Percentiles rank a stretch among this genome's conserved stretches.
Conservation (phyloP, 345 rosid genomes). For the Corymbia maculata region DNA sequence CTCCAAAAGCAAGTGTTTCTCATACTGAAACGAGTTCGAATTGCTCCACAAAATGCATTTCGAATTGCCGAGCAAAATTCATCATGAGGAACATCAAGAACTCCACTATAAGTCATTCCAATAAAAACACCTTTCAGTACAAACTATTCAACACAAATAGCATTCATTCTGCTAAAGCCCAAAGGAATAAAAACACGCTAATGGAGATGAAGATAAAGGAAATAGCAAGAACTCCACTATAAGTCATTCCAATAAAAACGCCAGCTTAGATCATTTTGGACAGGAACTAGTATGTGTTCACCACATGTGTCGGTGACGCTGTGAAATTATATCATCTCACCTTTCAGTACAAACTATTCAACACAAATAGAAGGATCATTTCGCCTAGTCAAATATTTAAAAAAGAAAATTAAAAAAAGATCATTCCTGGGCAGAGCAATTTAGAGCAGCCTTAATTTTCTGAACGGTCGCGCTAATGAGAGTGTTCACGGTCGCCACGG, state of each 20-base stretch:
- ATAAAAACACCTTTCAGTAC: too few species aligned
- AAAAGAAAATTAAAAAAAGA: too few species aligned
- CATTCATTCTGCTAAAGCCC: background rate
- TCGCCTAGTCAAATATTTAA: background rate
- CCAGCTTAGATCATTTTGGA: background rate
- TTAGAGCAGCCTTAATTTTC: slow-evolving; percentile 30
- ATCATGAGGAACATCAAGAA: background rate
- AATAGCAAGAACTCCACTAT: background rate
- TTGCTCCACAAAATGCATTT: background rate
- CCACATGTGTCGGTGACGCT: background rate
- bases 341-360: background rate
- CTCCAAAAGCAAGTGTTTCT: background rate
- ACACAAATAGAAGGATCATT: background rate
- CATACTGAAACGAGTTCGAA: background rate
- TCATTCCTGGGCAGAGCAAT: slow-evolving; percentile 18
- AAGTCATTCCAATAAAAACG: background rate
- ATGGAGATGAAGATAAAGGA: background rate
- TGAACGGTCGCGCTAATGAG: slow-evolving; percentile 50
- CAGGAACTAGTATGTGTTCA: background rate
- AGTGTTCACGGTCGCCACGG: slow-evolving; percentile 34
- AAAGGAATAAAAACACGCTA: background rate
- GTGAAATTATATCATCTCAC: background rate
- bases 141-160: too few species aligned
- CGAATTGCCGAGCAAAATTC: background rate
- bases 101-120: too few species aligned